Conservation (phyloP, 2,329 filamentous ascomycete genomes). For the Fusarium irregulare region DNA sequence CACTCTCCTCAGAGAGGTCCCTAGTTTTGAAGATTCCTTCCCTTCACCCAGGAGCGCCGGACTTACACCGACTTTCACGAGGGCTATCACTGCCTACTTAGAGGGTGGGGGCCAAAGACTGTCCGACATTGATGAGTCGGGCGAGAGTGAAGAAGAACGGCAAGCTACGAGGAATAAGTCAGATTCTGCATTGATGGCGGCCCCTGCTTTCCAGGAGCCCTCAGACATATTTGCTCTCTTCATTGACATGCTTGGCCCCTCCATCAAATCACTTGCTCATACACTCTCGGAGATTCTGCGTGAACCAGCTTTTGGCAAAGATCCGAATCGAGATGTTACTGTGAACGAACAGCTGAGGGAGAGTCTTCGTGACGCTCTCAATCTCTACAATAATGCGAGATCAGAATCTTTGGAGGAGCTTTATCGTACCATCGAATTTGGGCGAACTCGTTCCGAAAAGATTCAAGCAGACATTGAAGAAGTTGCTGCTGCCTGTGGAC, state of each 20-base stretch:
- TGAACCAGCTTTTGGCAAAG: constrained; percentile 82
- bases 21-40: constrained; percentile 31
- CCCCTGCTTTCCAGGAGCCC: constrained; percentile 66
- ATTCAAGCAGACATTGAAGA: constrained; percentile 95
- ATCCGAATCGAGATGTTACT: constrained; percentile 74
- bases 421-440: constrained; percentile 82
- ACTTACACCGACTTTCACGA: constrained; percentile 44
- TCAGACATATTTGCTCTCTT: constrained; percentile 93
- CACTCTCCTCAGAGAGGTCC: constrained; percentile 76
- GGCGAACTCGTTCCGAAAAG: constrained; percentile 74
- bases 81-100: constrained; percentile 48
- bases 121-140: constrained; percentile 72
- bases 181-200: constrained; percentile 46
- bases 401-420: constrained; percentile 80
- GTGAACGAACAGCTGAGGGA: constrained; percentile 83
- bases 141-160: constrained; percentile 65
- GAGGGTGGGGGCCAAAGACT: constrained; percentile 61
- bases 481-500: constrained; percentile 95
- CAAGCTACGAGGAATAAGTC: constrained; percentile 45
- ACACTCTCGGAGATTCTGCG: constrained; percentile 90
- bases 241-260: constrained; percentile 87
- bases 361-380: constrained; percentile 83
- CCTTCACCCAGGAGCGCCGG: constrained; percentile 33
- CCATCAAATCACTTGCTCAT: constrained; percentile 95
- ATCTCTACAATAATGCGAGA: constrained; percentile 81